Evolutionary conservation across 768 basidiomycete species (phyloP).

Genomic region (Kondoa subrosea): DNA sequence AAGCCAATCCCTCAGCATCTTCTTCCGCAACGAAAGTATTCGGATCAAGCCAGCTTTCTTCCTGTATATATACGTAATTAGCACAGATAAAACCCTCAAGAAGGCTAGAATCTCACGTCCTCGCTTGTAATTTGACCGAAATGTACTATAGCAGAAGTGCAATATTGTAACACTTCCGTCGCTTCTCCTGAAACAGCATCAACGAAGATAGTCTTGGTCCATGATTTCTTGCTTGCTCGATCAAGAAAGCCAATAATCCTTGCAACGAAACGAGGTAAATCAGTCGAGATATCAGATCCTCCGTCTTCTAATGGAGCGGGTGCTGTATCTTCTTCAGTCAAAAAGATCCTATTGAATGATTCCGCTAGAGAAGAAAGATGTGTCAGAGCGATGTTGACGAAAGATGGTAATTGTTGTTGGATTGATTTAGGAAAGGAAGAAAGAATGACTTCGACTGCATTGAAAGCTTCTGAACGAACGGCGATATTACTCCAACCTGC

Average conservation of each 20-base stretch:
- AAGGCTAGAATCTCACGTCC: constrained; percentile 40
- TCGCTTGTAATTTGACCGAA: constrained; percentile 27
- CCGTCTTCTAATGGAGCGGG: constrained; percentile 56
- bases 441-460: constrained; percentile 60
- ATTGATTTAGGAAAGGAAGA: constrained; percentile 54
- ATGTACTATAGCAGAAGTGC: not conserved
- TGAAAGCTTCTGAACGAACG: constrained; percentile 67
- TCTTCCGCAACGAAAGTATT: constrained; percentile 90
- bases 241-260: constrained; percentile 51
- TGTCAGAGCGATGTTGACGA: constrained; percentile 37
- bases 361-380: constrained; percentile 31
- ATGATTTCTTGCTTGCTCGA: constrained; percentile 34
- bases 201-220: constrained; percentile 15
- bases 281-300: constrained; percentile 43
- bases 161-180: not conserved
- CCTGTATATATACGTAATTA: constrained; percentile 43
- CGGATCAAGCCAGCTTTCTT: constrained; percentile 79
- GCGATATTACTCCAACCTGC: constrained; percentile 64
- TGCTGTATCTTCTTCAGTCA: constrained; percentile 10
- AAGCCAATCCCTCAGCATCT: constrained; percentile 69
- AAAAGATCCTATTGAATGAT: constrained; percentile 29
- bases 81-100: constrained; percentile 2
- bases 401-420: constrained; percentile 27
- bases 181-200: constrained; percentile 30
- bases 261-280: constrained; percentile 54